These are phyloP conservation scores for Tuber aestivum DNA, from an alignment of 495 filamentous ascomycete species.

Conservation along the genomic window DNA sequence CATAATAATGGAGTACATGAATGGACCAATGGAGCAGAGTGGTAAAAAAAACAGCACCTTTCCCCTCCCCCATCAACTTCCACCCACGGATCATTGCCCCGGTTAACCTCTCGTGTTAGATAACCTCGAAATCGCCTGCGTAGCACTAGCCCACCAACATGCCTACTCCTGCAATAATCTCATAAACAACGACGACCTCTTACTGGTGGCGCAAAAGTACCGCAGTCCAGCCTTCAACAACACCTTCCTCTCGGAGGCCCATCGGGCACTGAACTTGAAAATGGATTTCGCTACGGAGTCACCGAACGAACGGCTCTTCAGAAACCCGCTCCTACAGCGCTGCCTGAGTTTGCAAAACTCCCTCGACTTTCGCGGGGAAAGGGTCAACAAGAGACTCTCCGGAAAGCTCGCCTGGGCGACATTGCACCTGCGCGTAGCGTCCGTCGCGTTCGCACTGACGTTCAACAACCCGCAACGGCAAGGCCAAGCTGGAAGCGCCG, in stretches of 20 bases:
- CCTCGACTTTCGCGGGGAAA: conserved; percentile 40
- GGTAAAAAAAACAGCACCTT: conserved; percentile 3
- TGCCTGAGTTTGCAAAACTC: conserved; percentile 41
- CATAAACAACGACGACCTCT: conserved; percentile 41
- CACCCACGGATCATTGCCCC: background rate
- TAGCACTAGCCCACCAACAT: conserved; percentile 39
- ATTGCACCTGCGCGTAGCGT: conserved; percentile 40
- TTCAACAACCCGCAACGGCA: conserved; percentile 39
- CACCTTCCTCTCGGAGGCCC: conserved; percentile 38
- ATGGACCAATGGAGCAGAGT: conserved; percentile 23
- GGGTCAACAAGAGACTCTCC: conserved; percentile 29
- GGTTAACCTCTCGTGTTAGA: conserved; percentile 6
- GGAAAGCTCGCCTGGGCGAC: conserved; percentile 42
- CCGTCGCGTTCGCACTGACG: conserved; percentile 39
- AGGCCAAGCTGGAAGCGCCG: background rate
- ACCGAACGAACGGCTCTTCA: conserved; percentile 36
- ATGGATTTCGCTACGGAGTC: conserved; percentile 42
- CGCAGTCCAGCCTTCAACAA: conserved; percentile 37
- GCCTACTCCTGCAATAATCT: conserved; percentile 41
- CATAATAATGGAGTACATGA: conserved; percentile 31
- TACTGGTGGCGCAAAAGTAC: conserved; percentile 40
- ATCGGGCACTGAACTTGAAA: conserved; percentile 36
- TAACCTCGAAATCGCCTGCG: conserved; percentile 38
- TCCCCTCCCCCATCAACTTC: background rate
- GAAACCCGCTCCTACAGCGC: conserved; percentile 39